These are phyloP conservation scores for Microcos paniculata DNA, from an alignment of 345 rosid genomes.

Conservation along the genomic window DNA sequence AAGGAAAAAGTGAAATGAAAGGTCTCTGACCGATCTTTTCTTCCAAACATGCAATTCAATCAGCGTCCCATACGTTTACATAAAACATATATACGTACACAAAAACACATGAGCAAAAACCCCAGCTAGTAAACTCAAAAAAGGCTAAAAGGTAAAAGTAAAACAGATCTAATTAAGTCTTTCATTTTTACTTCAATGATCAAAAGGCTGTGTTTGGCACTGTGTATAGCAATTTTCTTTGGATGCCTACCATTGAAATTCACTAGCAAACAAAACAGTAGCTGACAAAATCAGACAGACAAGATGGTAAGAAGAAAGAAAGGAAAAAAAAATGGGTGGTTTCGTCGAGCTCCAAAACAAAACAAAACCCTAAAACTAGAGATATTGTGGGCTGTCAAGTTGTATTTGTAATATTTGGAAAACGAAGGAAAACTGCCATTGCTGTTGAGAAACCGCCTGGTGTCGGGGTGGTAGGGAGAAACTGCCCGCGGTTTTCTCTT, in stretches of 20 bases:
- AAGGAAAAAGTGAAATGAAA: not conserved
- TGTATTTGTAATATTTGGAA: conserved; percentile 6
- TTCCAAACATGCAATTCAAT: conserved; percentile 8
- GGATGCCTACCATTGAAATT: conserved; percentile 23
- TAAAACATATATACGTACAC: not conserved
- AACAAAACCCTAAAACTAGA: conserved; percentile 25
- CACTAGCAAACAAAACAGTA: conserved; percentile 28
- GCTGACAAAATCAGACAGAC: conserved; percentile 24
- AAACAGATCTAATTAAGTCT: not conserved
- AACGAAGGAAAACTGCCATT: conserved; percentile 9
- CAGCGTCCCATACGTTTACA: not conserved
- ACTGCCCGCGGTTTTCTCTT: conserved; percentile 50
- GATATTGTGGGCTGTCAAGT: conserved; percentile 47
- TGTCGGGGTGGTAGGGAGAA: conserved; percentile 53
- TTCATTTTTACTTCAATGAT: not conserved
- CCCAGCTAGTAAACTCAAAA: not conserved
- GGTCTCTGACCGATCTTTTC: not conserved
- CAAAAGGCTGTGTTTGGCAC: conserved; percentile 12
- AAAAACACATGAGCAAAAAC: not conserved
- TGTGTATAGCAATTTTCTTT: conserved; percentile 10
- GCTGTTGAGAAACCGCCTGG: conserved; percentile 35
- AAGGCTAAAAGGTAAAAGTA: not conserved
- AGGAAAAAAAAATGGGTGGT: not conserved
- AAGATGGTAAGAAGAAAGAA: not conserved
- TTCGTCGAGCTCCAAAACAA: conserved; percentile 15